Evolutionary conservation across 2,329 filamentous ascomycete genomes (phyloP), one percentile per base, ranked within the genome.

Genomic region (Tolypocladium inflatum): DNA sequence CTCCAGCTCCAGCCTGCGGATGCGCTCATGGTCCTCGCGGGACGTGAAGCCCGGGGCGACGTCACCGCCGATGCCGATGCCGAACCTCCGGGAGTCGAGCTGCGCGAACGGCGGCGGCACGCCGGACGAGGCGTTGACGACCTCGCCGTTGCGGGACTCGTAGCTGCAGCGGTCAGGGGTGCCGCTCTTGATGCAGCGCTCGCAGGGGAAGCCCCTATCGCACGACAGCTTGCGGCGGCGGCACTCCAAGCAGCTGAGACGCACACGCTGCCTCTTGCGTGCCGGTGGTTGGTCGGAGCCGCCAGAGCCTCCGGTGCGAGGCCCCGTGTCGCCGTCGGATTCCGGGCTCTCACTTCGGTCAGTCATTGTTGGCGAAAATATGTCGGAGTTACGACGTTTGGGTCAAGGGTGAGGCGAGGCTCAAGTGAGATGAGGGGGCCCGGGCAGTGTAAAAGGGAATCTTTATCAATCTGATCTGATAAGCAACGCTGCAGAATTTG

Each of bases 141-240:
- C 71, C 64, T 79, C 78, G 57, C 78, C 76, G 55, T 72, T 80
- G 71, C 77, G 81, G 37, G 80, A 78, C 69, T 85, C 82, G 65
- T 84, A 85, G 61, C 78, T 81, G 70, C 82, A 85, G 19, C 79
- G 76, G 55, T 84, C 82, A 23, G 81, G 78, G 35, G 81, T 85
- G 64, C 81, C 81, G 60, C 81, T 84, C 71, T 84, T 84, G 69
- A 84, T 76, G 69, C 82, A 85, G 53, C 82, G 79, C 68, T 84
- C 81, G 66, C 82, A 85, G 30, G 82, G 82, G 63, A 84, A 77
- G 66, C 82, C 82, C 60, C 82, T 76, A 69, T 84, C 83, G 67
- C 82, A 85, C 33, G 81, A 84, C 42, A 85, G 74, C 72, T 85
- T 85, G 57, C 82, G 76, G 57, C 82, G 77, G 48, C 82, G 80